Evolutionary conservation across 257 asterid genomes (phyloP).

Genomic region (Apocynum venetum): DNA sequence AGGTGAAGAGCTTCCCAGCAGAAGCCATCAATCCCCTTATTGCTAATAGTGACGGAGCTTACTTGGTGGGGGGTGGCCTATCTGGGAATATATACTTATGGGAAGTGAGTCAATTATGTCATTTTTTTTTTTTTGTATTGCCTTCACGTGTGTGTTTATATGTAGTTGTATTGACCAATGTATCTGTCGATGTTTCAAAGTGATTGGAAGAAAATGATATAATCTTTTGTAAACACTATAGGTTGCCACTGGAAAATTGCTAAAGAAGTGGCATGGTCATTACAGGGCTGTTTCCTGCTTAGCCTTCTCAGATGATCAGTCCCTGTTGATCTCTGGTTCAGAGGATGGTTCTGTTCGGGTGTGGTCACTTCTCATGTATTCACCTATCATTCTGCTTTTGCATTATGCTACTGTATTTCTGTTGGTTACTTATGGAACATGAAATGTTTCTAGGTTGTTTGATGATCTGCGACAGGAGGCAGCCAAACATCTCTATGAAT

Average conservation of each 20-base stretch:
- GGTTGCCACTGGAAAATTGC: slow-evolving; percentile 80
- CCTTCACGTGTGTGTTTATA: not conserved
- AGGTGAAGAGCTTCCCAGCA: slow-evolving; percentile 77
- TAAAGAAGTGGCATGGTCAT: slow-evolving; percentile 94
- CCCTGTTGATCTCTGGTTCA: slow-evolving; percentile 82
- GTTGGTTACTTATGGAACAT: slow-evolving; percentile 7
- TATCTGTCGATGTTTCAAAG: not conserved
- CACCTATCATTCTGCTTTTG: not conserved
- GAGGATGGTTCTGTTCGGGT: slow-evolving; percentile 96
- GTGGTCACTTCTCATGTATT: slow-evolving; percentile 86
- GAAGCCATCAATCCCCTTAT: slow-evolving; percentile 67
- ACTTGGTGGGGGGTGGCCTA: slow-evolving; percentile 77
- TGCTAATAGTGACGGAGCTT: slow-evolving; percentile 66
- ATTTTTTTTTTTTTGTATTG: slow-evolving; percentile 4
- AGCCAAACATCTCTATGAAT: slow-evolving; percentile 54
- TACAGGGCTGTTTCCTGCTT: slow-evolving; percentile 74
- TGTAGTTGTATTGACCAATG: not conserved
- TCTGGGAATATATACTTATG: slow-evolving; percentile 81
- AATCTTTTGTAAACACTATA: slow-evolving; percentile 19
- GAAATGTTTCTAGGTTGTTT: slow-evolving; percentile 55
- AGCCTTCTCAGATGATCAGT: slow-evolving; percentile 76
- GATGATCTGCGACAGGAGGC: slow-evolving; percentile 56
- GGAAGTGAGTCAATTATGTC: slow-evolving; percentile 57
- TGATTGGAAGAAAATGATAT: not conserved
- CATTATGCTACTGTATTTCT: not conserved